Conservation (phyloP, 768 basidiomycete species). For the Rubroboletus pulcherrimus region DNA sequence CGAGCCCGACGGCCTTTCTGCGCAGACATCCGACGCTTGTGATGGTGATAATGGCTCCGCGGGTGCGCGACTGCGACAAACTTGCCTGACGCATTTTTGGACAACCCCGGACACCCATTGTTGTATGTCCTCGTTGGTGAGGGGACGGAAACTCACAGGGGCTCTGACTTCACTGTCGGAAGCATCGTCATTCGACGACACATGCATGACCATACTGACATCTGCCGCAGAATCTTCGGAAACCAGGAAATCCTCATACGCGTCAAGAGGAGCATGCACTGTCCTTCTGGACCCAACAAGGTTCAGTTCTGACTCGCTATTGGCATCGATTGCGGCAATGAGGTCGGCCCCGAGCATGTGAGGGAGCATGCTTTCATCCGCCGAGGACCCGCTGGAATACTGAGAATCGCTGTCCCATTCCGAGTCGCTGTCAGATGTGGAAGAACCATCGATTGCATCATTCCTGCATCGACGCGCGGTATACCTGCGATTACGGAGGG, state of each 20-base stretch:
- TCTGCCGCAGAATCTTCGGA: constrained; percentile 18
- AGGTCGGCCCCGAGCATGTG: constrained; percentile 27
- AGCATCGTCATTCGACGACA: constrained; percentile 12
- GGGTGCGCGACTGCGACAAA: constrained; percentile 5
- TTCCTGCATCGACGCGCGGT: not conserved
- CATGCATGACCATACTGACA: constrained; percentile 22
- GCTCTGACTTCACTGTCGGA: constrained; percentile 5
- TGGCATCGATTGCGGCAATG: constrained; percentile 26
- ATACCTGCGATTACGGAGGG: constrained; percentile 18
- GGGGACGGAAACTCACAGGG: constrained; percentile 8
- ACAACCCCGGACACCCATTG: constrained; percentile 26
- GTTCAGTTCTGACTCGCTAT: constrained; percentile 24
- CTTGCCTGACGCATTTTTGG: constrained; percentile 21
- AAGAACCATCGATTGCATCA: constrained; percentile 1
- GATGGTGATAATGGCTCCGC: constrained; percentile 23
- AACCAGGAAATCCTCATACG: constrained; percentile 7
- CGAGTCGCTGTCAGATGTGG: constrained; percentile 15
- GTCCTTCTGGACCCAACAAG: not conserved
- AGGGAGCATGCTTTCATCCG: constrained; percentile 19
- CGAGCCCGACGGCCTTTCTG: constrained; percentile 23
- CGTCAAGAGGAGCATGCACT: not conserved
- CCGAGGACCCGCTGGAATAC: constrained; percentile 19
- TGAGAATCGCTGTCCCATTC: constrained; percentile 19
- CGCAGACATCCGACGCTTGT: constrained; percentile 25
- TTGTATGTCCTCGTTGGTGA: constrained; percentile 24